These are phyloP conservation scores for Sclerotinia trifoliorum DNA, from an alignment of 2,329 filamentous ascomycete species.

Conservation along the genomic window DNA sequence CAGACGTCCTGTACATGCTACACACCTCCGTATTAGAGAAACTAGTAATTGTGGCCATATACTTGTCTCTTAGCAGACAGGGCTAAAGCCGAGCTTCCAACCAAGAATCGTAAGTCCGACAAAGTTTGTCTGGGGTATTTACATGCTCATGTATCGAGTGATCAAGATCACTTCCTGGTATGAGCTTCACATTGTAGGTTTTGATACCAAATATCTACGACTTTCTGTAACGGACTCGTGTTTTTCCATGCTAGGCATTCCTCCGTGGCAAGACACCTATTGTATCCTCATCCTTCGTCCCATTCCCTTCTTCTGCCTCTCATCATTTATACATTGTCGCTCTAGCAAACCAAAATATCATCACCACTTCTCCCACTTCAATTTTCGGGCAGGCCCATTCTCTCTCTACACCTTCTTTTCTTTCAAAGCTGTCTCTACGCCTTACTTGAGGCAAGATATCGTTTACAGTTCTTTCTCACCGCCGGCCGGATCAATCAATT, in stretches of 20 bases:
- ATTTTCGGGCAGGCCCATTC: slow-evolving; percentile 34
- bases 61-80: background rate
- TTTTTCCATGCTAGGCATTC: slow-evolving; percentile 24
- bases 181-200: slow-evolving; percentile 1
- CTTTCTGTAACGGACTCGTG: background rate
- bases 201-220: slow-evolving; percentile 1
- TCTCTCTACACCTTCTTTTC: slow-evolving; percentile 29
- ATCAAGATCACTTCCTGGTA: slow-evolving; percentile 8
- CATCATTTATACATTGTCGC: slow-evolving; percentile 24
- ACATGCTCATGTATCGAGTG: slow-evolving; percentile 11
- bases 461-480: slow-evolving; percentile 30
- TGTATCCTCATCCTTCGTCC: slow-evolving; percentile 26
- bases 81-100: background rate
- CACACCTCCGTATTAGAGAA: background rate
- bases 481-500: slow-evolving; percentile 32
- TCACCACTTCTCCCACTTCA: slow-evolving; percentile 28
- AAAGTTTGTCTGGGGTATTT: slow-evolving; percentile 13
- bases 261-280: slow-evolving; percentile 16
- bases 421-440: slow-evolving; percentile 10
- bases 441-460: slow-evolving; percentile 25
- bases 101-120: slow-evolving; percentile 12
- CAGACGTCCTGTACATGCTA: slow-evolving; percentile 7
- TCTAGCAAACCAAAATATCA: slow-evolving; percentile 31
- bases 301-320: slow-evolving; percentile 10
- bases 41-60: background rate